Evolutionary conservation across 1,139 yeast species (phyloP), one percentile per base, ranked within the genome.

Genomic region (Geotrichum siamense): DNA sequence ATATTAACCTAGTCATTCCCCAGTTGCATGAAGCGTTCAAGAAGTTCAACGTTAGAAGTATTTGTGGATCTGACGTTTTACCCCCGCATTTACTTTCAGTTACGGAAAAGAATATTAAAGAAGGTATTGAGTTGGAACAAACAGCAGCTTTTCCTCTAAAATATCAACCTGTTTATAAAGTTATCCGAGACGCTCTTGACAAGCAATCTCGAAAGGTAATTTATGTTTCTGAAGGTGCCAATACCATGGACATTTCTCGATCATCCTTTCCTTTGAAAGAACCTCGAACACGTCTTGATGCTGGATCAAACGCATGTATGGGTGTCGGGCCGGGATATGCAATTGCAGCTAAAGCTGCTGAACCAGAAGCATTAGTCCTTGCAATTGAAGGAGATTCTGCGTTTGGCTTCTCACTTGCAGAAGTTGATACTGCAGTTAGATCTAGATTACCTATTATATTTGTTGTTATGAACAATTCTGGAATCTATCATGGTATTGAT

Each of bases 371-470:
- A 38, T 57, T 64, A 9, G 76, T 77, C 0, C 61, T 79, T 2
- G 74, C 79, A n/a, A 72, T 79, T 34, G 80, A 76, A 55, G 85
- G 85, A 3, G 85, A 79, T 57, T 79, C 85, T 1, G 84, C 85
- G 1, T 77, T 79, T 63, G 85, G 85, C 1, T 79, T 79, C 55
- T 74, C 81, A 2, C 82, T 75, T 0, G 70, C 78, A 68, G 85
- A 79, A 51, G 54, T 79, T 16, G 85, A 79, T 53, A 79, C 85
- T 0, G 74, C 80, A 1, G 76, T 74, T 4, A 62, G 85, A 37
- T 61, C 69, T 22, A 59, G 67, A 6, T 58, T 78, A 29, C 79
- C 79, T 2, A 59, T 78, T 51, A 60, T 78, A 9, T 63, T 79
- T n/a, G 65, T 75, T 22, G 76, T 79, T 19, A 76, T 79, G 79